A percentile compares a stretch with the other conserved stretches of the same genome.
These are phyloP conservation scores for Pelargonium myrrhifolium DNA, from an alignment of 441 rosid genomes.

Conservation along the genomic window DNA sequence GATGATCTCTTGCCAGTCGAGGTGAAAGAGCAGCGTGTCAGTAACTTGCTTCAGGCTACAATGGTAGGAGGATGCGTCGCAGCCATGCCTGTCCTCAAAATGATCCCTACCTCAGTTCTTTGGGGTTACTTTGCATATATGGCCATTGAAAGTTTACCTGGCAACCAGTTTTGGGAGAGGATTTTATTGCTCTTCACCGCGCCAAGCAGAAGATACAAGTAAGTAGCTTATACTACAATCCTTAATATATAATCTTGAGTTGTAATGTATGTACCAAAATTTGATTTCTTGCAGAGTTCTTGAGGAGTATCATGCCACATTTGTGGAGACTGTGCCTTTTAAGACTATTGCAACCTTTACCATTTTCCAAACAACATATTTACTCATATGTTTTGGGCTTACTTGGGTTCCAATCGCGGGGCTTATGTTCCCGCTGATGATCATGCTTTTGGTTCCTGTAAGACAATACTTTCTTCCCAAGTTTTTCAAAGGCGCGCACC, in stretches of 20 bases:
- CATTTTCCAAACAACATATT: conserved; percentile 53
- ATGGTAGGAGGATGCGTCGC: conserved; percentile 68
- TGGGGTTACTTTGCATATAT: conserved; percentile 86
- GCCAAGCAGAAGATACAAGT: conserved; percentile 71
- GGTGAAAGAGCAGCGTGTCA: conserved; percentile 70
- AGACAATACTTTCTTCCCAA: conserved; percentile 58
- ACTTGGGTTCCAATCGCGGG: conserved; percentile 82
- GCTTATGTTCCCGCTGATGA: conserved; percentile 61
- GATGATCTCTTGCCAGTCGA: conserved; percentile 70
- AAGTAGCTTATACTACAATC: no score
- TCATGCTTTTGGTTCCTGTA: conserved; percentile 72
- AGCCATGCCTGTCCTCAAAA: conserved; percentile 70
- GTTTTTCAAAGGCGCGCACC: conserved; percentile 63
- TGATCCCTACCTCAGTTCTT: conserved; percentile 69
- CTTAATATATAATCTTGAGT: conserved; percentile 1
- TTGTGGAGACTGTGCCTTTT: conserved; percentile 62
- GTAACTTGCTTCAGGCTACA: conserved; percentile 65
- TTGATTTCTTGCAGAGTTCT: conserved; percentile 37
- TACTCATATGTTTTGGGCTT: conserved; percentile 59
- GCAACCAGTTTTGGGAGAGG: conserved; percentile 82
- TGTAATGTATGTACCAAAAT: no score
- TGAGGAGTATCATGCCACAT: conserved; percentile 50
- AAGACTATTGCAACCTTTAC: conserved; percentile 53
- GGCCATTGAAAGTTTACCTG: conserved; percentile 80
- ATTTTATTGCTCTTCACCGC: conserved; percentile 63